Evolutionary conservation across 1,139 yeast species (phyloP), one percentile per base, ranked within the genome.

Genomic region (Saccharomycopsis crataegensis): DNA sequence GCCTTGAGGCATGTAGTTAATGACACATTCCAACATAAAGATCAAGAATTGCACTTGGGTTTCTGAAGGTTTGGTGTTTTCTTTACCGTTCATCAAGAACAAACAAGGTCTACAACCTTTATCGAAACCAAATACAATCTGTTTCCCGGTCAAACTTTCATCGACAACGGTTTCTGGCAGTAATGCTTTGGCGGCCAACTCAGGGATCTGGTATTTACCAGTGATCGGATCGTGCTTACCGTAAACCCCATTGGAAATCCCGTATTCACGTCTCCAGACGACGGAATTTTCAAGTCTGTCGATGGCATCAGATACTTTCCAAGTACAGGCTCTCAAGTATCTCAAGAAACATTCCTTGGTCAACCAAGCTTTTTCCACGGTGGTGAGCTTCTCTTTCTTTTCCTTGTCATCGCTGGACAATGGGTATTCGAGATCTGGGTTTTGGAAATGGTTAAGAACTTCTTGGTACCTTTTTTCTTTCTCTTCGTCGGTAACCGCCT

Each of bases 1-100:
- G 8, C 98, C 98, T 0, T 90, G 80, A 2, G 97, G 97, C 97
- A 91, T 91, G 67, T 81, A 84, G 65, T 89, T 94, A 53, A 91
- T 90, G 38, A 86, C 93, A 56, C 91, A 76, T 66, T 93, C 99
- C 60, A 93, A 75, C 89, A 86, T 86, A 71, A 77, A 93, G 8
- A 93, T 98, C 63, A 93, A 74, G 67, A 89, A 96, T 67, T 93
- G 95, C 8, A 93, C 96, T 65, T 93, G 99, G 62, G 86, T 79
- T 55, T 85, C 83, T 1, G 94, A 80, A 4, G 93, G 80, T 62
- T 87, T 81, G 12, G 99, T 93, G 69, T 93, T 93, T 67, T 93
- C 98, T 65, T 94, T 80, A 14, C 97, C 98, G 6, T 95, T 94
- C 65, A 89, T 82, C 62, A 93, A 75, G 65, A 89, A 91, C 46